Evolutionary conservation across 129 eudicot genomes (phyloP).

Genomic region (Helianthus tuberosus): DNA sequence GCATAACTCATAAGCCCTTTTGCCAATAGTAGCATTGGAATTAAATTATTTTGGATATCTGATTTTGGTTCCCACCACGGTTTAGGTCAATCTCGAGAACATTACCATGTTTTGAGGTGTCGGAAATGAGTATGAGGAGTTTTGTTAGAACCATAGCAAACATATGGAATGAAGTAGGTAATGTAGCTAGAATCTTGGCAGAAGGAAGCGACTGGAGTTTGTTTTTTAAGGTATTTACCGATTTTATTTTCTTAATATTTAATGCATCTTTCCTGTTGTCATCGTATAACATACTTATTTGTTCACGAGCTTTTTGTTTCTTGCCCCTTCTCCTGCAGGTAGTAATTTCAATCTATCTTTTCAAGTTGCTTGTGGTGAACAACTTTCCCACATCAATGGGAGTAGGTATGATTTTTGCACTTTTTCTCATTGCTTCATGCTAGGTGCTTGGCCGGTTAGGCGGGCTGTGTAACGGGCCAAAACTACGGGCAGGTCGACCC

Average conservation of each 20-base stretch:
- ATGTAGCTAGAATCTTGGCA: slow-evolving; percentile 50
- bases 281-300: neutral
- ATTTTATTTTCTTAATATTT: slow-evolving; percentile 1
- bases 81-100: slow-evolving; percentile 62
- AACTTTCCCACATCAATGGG: slow-evolving; percentile 67
- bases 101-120: slow-evolving; percentile 61
- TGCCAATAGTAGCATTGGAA: neutral
- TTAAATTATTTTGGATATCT: neutral
- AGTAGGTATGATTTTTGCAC: slow-evolving; percentile 47
- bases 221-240: slow-evolving; percentile 62
- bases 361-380: slow-evolving; percentile 56
- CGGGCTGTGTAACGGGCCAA: neutral
- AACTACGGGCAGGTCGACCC: neutral
- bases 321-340: slow-evolving; percentile 44
- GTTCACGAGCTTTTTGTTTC: neutral
- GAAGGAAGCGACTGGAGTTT: slow-evolving; percentile 73
- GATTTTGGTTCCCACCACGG: slow-evolving; percentile 28
- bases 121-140: slow-evolving; percentile 54
- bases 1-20: slow-evolving; percentile 20
- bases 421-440: neutral
- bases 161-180: slow-evolving; percentile 48
- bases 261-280: neutral
- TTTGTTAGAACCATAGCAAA: slow-evolving; percentile 38
- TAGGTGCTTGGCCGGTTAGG: neutral
- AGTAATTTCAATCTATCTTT: slow-evolving; percentile 42